phyloP scores from a whole-genome alignment of 148 eudicot species.

The Vaccinium vitisidaea region DNA sequence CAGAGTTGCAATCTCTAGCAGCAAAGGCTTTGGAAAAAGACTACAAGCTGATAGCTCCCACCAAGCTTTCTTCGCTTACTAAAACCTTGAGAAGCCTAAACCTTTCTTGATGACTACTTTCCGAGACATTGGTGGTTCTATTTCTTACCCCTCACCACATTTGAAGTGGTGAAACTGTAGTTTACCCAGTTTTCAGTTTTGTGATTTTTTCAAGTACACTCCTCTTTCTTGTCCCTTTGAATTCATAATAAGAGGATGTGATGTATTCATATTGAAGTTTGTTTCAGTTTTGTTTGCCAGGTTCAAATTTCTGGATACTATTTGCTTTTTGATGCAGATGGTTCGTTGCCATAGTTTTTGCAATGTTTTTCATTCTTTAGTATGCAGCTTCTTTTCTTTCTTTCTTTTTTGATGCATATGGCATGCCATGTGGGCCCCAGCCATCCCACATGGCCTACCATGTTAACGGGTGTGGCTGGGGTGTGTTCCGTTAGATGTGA shows the following conservation, averaged over 20 bases:
- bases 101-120: slow-evolving; percentile 31
- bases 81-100: slow-evolving; percentile 67
- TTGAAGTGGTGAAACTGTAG: background rate
- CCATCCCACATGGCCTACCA: too few species aligned
- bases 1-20: slow-evolving; percentile 68
- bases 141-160: background rate
- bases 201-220: background rate
- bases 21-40: slow-evolving; percentile 71
- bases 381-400: too few species aligned
- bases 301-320: background rate
- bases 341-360: too few species aligned
- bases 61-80: slow-evolving; percentile 61
- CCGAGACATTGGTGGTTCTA: background rate
- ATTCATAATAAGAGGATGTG: background rate
- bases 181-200: background rate
- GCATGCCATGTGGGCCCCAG: too few species aligned
- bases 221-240: background rate
- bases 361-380: too few species aligned
- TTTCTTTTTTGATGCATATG: too few species aligned
- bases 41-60: slow-evolving; percentile 66
- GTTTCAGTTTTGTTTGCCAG: background rate
- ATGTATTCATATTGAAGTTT: background rate
- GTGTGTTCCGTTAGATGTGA: too few species aligned
- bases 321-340: too few species aligned
- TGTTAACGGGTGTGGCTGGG: too few species aligned